Evolutionary conservation across 805 yeast genomes (phyloP), one percentile per base, ranked within the genome.

Genomic region (Lipomyces kockii): DNA sequence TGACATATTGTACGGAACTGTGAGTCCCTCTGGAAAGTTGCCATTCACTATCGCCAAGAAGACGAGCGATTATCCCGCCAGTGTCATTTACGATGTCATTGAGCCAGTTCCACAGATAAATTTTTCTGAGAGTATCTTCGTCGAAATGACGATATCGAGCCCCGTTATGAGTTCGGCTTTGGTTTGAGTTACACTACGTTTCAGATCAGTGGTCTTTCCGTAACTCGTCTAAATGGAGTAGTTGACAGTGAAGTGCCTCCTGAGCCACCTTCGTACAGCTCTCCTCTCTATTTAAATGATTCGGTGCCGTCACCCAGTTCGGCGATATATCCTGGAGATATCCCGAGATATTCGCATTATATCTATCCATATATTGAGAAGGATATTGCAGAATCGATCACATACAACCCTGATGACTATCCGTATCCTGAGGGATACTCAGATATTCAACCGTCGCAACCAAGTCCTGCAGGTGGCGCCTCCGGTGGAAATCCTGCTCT

Each of bases 11-110:
- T 87, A 85, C 76, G 90, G 91, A 0, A 87, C 84, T 49, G 80
- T 78, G n/a, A 84, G 83, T 68, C 90, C 90, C 8, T 84, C 88
- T 49, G 91, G 90, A 4, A 81, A 83, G 67, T 79, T 87, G 46
- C 89, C 91, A 0, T 86, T 87, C 73, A 86, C 90, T 3, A 82
- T 87, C 69, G 89, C 90, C 12, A 83, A 82, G 72, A 83, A 84
- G 68, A 78, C 77, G 60, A 76, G 73, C 62, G 87, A 76, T 71
- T 82, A 86, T 70, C 84, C 83, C 32, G 82, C 80, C 59, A 79
- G 76, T 46, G 75, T 79, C 14, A 20, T 60, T 7, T 68, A 70
- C 60, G 63, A 60, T 8, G 76, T 78, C 2, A 71, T 74, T 29
- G 73, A 79, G 59, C 82, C 82, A 0, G 68, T 71, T 39, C 82